Evolutionary conservation across 192 early-diverging fungal species (phyloP).

Genomic region (Gigaspora rosea): DNA sequence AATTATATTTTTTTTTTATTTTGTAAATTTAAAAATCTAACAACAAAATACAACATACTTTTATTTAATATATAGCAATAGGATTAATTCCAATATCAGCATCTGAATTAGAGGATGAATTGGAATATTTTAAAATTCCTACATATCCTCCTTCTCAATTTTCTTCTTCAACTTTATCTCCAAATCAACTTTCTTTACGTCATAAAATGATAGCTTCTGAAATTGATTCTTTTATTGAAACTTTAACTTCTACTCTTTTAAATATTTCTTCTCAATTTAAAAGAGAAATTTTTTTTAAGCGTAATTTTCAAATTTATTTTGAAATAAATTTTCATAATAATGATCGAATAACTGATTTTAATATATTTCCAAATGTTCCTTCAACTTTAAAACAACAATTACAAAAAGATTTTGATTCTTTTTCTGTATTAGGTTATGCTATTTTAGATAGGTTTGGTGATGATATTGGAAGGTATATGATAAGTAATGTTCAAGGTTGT

Average conservation of each 20-base stretch:
- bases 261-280: constrained; percentile 14
- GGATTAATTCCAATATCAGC: constrained; percentile 9
- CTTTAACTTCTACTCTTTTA: not conserved
- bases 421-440: constrained; percentile 1
- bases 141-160: constrained; percentile 7
- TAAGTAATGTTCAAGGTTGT: constrained; percentile 10
- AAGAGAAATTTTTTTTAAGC: constrained; percentile 23
- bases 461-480: constrained; percentile 22
- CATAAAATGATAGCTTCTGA: constrained; percentile 15
- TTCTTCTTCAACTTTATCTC: constrained; percentile 2
- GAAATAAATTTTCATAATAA: constrained; percentile 6
- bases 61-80: constrained; percentile 11
- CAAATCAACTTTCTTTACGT: not conserved
- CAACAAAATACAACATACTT: too few relatives aligned
- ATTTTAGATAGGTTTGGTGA: constrained; percentile 6
- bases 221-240: constrained; percentile 14
- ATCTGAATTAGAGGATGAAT: constrained; percentile 15
- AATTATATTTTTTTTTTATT: not conserved
- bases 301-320: constrained; percentile 6
- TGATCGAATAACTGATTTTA: constrained; percentile 21
- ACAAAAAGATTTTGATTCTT: not conserved
- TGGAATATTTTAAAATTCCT: constrained; percentile 22
- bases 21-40: too few relatives aligned
- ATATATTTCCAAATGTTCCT: not conserved
- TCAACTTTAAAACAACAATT: not conserved